phyloP scores from a whole-genome alignment of 2,329 filamentous ascomycete genomes.

The Cladosporium sp. region DNA sequence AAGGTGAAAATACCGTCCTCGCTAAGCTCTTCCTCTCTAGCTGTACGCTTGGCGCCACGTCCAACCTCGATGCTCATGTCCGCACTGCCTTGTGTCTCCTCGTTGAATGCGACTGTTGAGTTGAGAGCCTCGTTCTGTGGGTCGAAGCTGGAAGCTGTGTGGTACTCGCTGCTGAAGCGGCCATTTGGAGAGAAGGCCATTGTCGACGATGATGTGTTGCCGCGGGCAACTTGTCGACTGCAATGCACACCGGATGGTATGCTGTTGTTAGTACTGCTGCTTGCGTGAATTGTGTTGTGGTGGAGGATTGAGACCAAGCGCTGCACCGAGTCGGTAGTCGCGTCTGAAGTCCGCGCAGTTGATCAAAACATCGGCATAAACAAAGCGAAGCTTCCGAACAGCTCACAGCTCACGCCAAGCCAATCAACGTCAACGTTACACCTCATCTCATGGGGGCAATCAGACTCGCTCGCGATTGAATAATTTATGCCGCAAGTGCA shows the following conservation, averaged over 20 bases:
- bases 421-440: neutral
- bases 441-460: no score
- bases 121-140: slow-evolving; percentile 30
- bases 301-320: neutral
- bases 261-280: slow-evolving; percentile 5
- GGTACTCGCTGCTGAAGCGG: slow-evolving; percentile 13
- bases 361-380: slow-evolving; percentile 5
- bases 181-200: slow-evolving; percentile 6
- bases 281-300: neutral
- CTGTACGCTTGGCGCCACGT: slow-evolving; percentile 42
- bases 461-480: no score
- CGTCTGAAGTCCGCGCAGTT: neutral
- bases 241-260: neutral
- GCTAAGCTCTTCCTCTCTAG: slow-evolving; percentile 45
- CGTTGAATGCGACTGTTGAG: slow-evolving; percentile 32
- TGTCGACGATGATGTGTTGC: neutral
- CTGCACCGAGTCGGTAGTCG: slow-evolving; percentile 2
- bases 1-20: slow-evolving; percentile 47
- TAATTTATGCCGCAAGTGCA: no score
- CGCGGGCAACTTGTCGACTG: neutral
- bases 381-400: neutral
- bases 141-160: slow-evolving; percentile 22
- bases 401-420: neutral
- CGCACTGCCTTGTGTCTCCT: slow-evolving; percentile 33
- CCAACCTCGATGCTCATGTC: slow-evolving; percentile 55